These are phyloP conservation scores for Candida silvicultrix DNA, from an alignment of 805 yeast genomes.

Conservation along the genomic window DNA sequence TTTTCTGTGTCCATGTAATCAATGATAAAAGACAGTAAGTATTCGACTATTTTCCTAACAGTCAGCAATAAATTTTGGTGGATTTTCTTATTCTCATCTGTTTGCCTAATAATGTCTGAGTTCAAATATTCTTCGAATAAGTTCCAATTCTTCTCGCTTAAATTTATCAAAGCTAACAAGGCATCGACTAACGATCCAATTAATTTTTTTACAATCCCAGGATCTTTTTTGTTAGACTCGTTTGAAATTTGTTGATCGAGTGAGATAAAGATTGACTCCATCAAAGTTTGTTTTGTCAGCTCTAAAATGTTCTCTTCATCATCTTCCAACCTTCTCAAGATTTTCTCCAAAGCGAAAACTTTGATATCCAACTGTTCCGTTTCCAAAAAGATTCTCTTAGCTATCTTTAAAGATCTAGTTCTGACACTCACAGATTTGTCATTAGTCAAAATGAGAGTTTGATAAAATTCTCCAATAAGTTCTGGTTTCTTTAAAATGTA, in stretches of 20 bases:
- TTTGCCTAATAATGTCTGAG: conserved; percentile 32
- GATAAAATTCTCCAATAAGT: conserved; percentile 41
- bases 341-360: conserved; percentile 39
- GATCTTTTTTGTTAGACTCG: conserved; percentile 1
- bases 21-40: conserved; percentile 30
- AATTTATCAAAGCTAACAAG: conserved; percentile 30
- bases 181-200: conserved; percentile 14
- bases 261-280: conserved; percentile 30
- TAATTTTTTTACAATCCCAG: conserved; percentile 2
- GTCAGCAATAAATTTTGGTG: conserved; percentile 16
- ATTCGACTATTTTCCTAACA: conserved; percentile 26
- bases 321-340: conserved; percentile 56
- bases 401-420: conserved; percentile 50
- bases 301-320: conserved; percentile 56
- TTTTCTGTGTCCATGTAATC: conserved; percentile 25
- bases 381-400: conserved; percentile 38
- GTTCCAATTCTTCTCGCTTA: conserved; percentile 33
- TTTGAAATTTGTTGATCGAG: neutral
- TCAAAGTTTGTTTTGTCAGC: conserved; percentile 30
- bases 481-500: conserved; percentile 39
- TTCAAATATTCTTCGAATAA: conserved; percentile 43
- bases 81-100: conserved; percentile 13
- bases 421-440: conserved; percentile 65
- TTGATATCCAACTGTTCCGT: conserved; percentile 26
- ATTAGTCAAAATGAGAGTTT: conserved; percentile 25